Evolutionary conservation across 257 asterid species (phyloP).

Genomic region (Nemophila menziesii): DNA sequence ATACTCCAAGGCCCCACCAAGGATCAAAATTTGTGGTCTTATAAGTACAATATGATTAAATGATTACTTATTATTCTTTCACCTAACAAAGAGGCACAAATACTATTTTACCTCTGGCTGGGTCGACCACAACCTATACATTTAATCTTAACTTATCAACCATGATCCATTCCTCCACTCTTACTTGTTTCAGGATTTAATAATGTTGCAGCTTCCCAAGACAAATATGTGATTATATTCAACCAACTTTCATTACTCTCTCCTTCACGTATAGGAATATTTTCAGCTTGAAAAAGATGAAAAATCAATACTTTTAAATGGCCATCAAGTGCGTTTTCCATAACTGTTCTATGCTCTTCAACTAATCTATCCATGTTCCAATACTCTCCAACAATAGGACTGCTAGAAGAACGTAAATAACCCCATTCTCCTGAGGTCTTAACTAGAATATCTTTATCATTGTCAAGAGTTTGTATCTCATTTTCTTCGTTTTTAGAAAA

Average conservation of each 20-base stretch:
- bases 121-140: conserved; percentile 61
- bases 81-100: no score
- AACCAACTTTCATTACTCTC: no score
- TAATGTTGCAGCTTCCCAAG: conserved; percentile 68
- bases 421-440: conserved; percentile 61
- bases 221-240: no score
- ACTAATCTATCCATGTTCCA: conserved; percentile 54
- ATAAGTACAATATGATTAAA: no score
- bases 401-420: conserved; percentile 35
- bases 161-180: conserved; percentile 83
- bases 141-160: conserved; percentile 74
- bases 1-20: conserved; percentile 78
- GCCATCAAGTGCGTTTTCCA: conserved; percentile 49
- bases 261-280: no score
- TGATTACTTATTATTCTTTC: no score
- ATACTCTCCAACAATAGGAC: conserved; percentile 42
- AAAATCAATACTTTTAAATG: conserved; percentile 57
- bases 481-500: conserved; percentile 74
- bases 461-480: conserved; percentile 43
- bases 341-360: conserved; percentile 50
- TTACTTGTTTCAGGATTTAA: conserved; percentile 67
- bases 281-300: no score
- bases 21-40: conserved; percentile 53
- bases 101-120: conserved; percentile 44
- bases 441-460: conserved; percentile 39